Conservation (phyloP, 2,329 filamentous ascomycete genomes). For the Capronia epimyces region DNA sequence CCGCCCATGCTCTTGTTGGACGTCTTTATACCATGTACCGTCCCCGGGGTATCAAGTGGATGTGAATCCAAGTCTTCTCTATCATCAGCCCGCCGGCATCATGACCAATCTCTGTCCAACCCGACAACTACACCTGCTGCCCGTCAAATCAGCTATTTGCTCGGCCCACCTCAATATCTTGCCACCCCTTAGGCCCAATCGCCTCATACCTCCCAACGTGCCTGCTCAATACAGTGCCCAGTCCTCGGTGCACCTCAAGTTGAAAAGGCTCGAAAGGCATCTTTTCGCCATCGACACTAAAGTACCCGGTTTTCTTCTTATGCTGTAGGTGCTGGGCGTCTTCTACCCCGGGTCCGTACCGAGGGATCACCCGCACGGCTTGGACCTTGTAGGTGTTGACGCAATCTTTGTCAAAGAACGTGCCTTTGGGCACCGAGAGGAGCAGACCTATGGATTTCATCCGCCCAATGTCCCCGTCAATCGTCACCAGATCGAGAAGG, state of each 20-base stretch:
- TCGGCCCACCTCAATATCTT: constrained; percentile 11
- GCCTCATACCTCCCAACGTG: constrained; percentile 64
- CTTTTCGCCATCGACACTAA: constrained; percentile 89
- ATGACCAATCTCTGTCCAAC: neutral
- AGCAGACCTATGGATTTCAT: constrained; percentile 64
- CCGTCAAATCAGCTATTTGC: neutral
- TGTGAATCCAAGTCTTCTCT: neutral
- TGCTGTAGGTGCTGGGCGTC: constrained; percentile 10
- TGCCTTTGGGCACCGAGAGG: constrained; percentile 63
- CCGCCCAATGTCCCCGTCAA: constrained; percentile 68
- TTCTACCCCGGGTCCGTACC: constrained; percentile 31
- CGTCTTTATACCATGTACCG: neutral
- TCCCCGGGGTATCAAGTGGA: neutral
- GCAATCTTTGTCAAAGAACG: constrained; percentile 72
- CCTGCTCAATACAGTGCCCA: constrained; percentile 81
- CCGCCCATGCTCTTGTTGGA: neutral
- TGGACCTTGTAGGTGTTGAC: constrained; percentile 78
- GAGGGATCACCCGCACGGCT: constrained; percentile 81
- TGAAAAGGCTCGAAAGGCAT: constrained; percentile 87
- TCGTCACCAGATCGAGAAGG: constrained; percentile 74
- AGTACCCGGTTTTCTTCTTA: constrained; percentile 59
- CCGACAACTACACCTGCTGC: neutral
- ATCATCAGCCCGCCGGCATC: neutral
- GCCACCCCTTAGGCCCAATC: constrained; percentile 30
- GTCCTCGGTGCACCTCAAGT: constrained; percentile 74